Conservation (phyloP, 2,329 filamentous ascomycete species). For the Emydomyces testavorans region DNA sequence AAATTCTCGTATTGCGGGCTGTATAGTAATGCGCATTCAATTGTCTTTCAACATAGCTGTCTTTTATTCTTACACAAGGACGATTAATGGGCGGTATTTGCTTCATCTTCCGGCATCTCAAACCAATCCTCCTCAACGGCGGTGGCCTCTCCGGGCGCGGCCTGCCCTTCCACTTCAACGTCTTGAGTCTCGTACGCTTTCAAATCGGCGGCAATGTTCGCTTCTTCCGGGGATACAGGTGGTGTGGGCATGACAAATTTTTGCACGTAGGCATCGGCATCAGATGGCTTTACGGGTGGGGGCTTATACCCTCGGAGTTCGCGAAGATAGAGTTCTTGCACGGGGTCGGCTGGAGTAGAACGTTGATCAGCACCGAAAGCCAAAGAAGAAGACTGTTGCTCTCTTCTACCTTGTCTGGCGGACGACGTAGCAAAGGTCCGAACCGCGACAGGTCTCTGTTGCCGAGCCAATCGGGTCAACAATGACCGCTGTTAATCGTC, state of each 20-base stretch:
- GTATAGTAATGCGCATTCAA: conserved; percentile 5
- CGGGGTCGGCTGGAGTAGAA: conserved; percentile 66
- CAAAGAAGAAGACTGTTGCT: conserved; percentile 28
- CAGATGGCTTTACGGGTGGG: conserved; percentile 67
- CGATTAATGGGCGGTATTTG: conserved; percentile 35
- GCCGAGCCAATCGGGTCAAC: conserved; percentile 49
- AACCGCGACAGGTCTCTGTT: conserved; percentile 45
- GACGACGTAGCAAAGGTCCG: conserved; percentile 54
- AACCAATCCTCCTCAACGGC: conserved; percentile 65
- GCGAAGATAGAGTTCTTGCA: conserved; percentile 94
- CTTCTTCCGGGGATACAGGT: conserved; percentile 82
- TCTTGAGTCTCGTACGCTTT: conserved; percentile 89
- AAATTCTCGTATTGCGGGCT: not conserved
- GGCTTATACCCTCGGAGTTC: conserved; percentile 95
- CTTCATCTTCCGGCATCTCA: conserved; percentile 55
- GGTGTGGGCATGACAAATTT: conserved; percentile 70
- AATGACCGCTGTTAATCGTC: conserved; percentile 44
- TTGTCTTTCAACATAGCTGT: conserved; percentile 6
- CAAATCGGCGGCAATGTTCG: conserved; percentile 80
- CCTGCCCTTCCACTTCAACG: conserved; percentile 87
- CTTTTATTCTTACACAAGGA: conserved; percentile 3
- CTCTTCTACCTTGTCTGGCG: conserved; percentile 49
- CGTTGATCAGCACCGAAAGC: conserved; percentile 1
- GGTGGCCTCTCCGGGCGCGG: conserved; percentile 49
- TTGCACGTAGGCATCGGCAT: conserved; percentile 82